phyloP scores from a whole-genome alignment of 1,284 basidiomycete genomes.

The Fomitopsis palustris region DNA sequence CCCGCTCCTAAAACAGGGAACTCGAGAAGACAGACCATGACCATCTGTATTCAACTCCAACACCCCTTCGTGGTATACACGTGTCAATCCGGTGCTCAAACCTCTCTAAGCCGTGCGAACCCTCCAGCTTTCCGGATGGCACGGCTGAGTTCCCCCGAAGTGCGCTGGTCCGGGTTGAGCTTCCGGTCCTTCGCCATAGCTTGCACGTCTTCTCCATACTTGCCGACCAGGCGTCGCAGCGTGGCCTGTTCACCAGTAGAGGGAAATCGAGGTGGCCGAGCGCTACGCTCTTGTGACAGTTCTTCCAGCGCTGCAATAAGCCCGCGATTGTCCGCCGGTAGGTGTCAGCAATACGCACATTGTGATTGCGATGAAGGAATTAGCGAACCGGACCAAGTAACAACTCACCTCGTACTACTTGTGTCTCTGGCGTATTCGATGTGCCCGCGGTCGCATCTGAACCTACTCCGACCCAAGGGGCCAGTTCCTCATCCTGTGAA shows the following conservation, averaged over 20 bases:
- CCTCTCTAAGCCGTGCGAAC: constrained; percentile 20
- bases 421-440: constrained; percentile 15
- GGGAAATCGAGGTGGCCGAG: constrained; percentile 54
- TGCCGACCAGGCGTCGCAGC: constrained; percentile 64
- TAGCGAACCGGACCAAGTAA: constrained; percentile 6
- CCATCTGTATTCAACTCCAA: not conserved
- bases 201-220: constrained; percentile 72
- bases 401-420: constrained; percentile 33
- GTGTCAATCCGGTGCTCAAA: constrained; percentile 8
- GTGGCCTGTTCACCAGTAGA: constrained; percentile 71
- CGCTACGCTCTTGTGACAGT: constrained; percentile 36
- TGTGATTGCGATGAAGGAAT: constrained; percentile 1
- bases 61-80: constrained; percentile 7
- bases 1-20: not conserved
- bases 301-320: constrained; percentile 41
- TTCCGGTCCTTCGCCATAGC: constrained; percentile 80
- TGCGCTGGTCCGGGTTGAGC: constrained; percentile 85
- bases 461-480: constrained; percentile 31
- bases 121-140: constrained; percentile 54
- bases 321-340: constrained; percentile 13
- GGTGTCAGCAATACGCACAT: constrained; percentile 3
- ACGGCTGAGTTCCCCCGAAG: constrained; percentile 74
- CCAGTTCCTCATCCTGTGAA: constrained; percentile 25
- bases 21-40: not conserved
- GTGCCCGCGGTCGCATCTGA: constrained; percentile 17